Conservation (phyloP, 257 asterid species). For the Solanum megistacrolobum region DNA sequence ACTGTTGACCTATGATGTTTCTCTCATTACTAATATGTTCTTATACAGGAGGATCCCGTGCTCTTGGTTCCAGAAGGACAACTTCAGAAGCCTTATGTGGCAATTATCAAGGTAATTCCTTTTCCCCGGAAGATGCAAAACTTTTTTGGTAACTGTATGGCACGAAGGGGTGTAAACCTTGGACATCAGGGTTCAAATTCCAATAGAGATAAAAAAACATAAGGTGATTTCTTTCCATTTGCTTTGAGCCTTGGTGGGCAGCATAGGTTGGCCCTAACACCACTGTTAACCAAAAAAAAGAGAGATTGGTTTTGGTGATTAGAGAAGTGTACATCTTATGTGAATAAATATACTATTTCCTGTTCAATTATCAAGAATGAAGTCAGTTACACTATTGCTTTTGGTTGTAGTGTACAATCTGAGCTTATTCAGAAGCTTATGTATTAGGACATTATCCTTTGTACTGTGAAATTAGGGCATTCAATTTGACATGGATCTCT, state of each 20-base stretch:
- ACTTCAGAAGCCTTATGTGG: slow-evolving; percentile 80
- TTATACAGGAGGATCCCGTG: slow-evolving; percentile 75
- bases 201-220: background rate
- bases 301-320: background rate
- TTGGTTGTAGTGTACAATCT: background rate
- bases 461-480: background rate
- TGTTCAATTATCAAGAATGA: background rate
- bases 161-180: background rate
- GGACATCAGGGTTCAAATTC: background rate
- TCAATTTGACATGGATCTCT: background rate
- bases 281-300: background rate
- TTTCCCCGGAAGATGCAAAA: background rate
- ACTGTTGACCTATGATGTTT: background rate
- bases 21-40: slow-evolving; percentile 2
- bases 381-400: background rate
- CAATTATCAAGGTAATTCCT: slow-evolving; percentile 75
- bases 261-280: background rate
- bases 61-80: slow-evolving; percentile 60
- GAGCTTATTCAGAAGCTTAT: background rate
- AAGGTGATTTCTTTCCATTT: background rate
- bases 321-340: background rate
- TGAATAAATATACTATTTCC: background rate
- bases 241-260: background rate
- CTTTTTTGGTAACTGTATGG: background rate
- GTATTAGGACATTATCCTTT: background rate